Base-by-base conservation (phyloP, 495 filamentous ascomycete genomes). In the Pseudevernia furfuracea region DNA sequence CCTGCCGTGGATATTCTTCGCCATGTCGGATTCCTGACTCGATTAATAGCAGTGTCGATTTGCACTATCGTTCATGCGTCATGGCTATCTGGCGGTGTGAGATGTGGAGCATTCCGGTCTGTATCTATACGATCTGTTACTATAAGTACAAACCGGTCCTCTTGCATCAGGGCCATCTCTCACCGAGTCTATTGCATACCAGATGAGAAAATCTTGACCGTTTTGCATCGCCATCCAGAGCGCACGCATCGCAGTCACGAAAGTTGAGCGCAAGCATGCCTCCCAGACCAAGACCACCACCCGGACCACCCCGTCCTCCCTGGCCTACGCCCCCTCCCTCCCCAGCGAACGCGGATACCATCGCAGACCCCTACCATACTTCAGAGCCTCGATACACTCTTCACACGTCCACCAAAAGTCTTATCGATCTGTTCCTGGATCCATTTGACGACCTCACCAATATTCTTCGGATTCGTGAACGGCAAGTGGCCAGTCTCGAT, bases 251-350 rank as follows among this genome's bases (percentile, higher is more conserved):
- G 38, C 17, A 21, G 3, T 25, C 53, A 37, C 23, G 9, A 5
- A 12, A 25, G 12, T 6, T 44, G 34, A 43, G 34, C 17, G 10
- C 49, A 57, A 57, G 52, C 48, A 41, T 55, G 30, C 41, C 62
- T 52, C 56, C 36, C 14, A 44, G 39, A 30, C 59, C 59, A n/a
- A 53, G 39, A 25, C 62, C 62, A 64, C 62, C 62, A 4, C 55
- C 62, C 0, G 46, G 46, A 9, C 52, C 55, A n/a, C 62, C 55
- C 30, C 56, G 39, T 25, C 62, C 62, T 38, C 62, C 62, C 4
- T 64, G 62, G 62, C 53, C 62, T 17, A 64, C 62, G 1, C 62
- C 62, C 1, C 55, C 62, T 38, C 62, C 62, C 5, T 64, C 62
- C 1, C 62, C 61, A 34, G 39, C 6, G 21, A 21, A 10, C 30